Conservation (phyloP, 768 basidiomycete genomes). For the Lepiota venenata region DNA sequence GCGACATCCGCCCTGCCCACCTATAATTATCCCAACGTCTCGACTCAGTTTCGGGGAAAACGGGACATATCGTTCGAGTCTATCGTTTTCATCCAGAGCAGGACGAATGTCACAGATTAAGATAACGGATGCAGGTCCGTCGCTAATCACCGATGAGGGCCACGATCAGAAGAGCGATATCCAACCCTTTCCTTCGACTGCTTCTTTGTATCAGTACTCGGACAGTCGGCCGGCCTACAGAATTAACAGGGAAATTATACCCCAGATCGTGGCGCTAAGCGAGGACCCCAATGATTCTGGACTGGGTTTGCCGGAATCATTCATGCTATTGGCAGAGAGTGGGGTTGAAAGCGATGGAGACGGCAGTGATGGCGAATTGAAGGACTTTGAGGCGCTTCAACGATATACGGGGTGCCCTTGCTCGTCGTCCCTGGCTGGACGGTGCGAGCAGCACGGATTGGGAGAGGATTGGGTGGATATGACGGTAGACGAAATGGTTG, state of each 20-base stretch:
- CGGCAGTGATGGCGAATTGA: neutral
- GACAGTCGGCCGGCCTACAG: neutral
- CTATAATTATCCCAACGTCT: slow-evolving; percentile 5
- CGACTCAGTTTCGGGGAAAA: no score
- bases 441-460: neutral
- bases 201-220: slow-evolving; percentile 8
- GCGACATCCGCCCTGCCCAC: slow-evolving; percentile 27
- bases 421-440: neutral
- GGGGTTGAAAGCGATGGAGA: neutral
- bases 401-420: neutral
- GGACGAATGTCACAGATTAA: slow-evolving; percentile 3
- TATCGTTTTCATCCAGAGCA: no score
- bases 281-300: slow-evolving; percentile 16
- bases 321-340: slow-evolving; percentile 1
- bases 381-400: neutral
- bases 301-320: slow-evolving; percentile 10
- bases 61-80: no score
- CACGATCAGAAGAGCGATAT: slow-evolving; percentile 8
- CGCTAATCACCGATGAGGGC: neutral
- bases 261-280: no score
- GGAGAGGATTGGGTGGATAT: neutral
- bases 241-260: no score
- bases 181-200: slow-evolving; percentile 15
- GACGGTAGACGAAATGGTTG: neutral
- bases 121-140: slow-evolving; percentile 5